These are phyloP conservation scores for Neurospora sp. DNA, from an alignment of 495 filamentous ascomycete species.

Conservation along the genomic window DNA sequence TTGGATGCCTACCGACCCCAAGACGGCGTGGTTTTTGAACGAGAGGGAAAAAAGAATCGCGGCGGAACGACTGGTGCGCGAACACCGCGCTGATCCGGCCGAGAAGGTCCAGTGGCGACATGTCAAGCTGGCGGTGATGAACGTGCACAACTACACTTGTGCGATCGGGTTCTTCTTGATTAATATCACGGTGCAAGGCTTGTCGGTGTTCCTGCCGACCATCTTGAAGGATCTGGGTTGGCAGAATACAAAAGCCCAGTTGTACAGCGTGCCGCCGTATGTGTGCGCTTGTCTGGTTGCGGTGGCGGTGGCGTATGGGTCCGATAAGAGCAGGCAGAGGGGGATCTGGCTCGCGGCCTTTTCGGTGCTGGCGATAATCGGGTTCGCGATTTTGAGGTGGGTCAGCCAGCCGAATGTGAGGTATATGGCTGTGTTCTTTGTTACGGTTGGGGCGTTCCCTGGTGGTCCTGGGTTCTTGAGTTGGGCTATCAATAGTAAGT, in stretches of 20 bases:
- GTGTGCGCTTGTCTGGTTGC: constrained; percentile 43
- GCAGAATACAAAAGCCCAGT: constrained; percentile 32
- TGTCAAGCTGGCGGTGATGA: constrained; percentile 29
- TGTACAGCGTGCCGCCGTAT: constrained; percentile 45
- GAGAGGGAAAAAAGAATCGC: constrained; percentile 39
- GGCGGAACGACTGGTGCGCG: constrained; percentile 28
- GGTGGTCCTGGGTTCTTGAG: constrained; percentile 45
- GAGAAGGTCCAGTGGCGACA: constrained; percentile 28
- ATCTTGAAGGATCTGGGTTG: constrained; percentile 39
- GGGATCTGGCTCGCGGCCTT: constrained; percentile 48
- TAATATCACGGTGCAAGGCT: constrained; percentile 42
- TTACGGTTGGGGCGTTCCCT: constrained; percentile 41
- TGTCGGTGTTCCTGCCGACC: constrained; percentile 43
- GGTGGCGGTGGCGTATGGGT: constrained; percentile 45
- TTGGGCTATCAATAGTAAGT: constrained; percentile 45
- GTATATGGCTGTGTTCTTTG: constrained; percentile 39
- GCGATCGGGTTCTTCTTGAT: constrained; percentile 39
- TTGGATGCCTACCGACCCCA: constrained; percentile 45
- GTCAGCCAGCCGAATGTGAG: constrained; percentile 14
- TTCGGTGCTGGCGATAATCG: constrained; percentile 33
- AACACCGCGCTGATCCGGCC: constrained; percentile 25
- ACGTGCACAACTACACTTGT: constrained; percentile 40
- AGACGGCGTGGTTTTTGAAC: constrained; percentile 41
- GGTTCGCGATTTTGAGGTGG: constrained; percentile 29
- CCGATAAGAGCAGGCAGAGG: constrained; percentile 48